A percentile compares a stretch with the other conserved stretches of the same genome.
Evolutionary conservation across 2,329 filamentous ascomycete species (phyloP).

Genomic region (Pestalotiopsis sp.): DNA sequence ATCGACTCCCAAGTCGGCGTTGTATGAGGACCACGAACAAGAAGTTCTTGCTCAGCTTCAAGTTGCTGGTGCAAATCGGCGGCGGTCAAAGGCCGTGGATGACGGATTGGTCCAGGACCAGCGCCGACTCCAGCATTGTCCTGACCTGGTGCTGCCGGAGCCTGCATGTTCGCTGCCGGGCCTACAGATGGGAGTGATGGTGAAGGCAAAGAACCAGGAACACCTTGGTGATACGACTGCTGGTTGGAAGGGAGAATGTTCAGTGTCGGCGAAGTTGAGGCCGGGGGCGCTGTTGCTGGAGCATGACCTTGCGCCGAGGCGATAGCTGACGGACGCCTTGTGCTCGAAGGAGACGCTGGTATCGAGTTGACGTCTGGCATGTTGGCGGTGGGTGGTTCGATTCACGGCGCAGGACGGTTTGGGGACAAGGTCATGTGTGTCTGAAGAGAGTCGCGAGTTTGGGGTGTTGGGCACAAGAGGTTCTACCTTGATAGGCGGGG

Average conservation of each 20-base stretch:
- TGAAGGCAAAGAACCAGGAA: constrained; percentile 34
- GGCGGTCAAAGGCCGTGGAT: constrained; percentile 84
- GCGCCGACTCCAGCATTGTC: constrained; percentile 49
- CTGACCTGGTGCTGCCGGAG: constrained; percentile 26
- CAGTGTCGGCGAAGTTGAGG: constrained; percentile 43
- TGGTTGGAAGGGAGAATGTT: constrained; percentile 59
- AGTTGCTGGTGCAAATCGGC: constrained; percentile 87
- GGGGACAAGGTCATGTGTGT: background rate
- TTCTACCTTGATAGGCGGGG: background rate
- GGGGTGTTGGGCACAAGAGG: background rate
- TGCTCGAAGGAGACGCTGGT: constrained; percentile 11
- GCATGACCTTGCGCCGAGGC: constrained; percentile 34
- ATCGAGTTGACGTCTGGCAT: constrained; percentile 41
- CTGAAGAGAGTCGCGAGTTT: background rate
- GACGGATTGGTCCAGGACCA: constrained; percentile 75
- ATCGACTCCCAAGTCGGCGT: background rate
- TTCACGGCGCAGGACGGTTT: background rate
- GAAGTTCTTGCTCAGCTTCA: constrained; percentile 93
- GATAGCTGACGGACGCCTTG: constrained; percentile 45
- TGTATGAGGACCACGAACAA: constrained; percentile 58
- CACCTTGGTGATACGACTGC: constrained; percentile 30
- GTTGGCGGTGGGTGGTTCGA: constrained; percentile 7
- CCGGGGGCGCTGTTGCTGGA: constrained; percentile 29
- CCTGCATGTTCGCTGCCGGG: constrained; percentile 27
- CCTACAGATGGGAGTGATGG: constrained; percentile 26